These are phyloP conservation scores for Macadamia integrifolia DNA, from an alignment of 164 flowering plant genomes.

Conservation along the genomic window DNA sequence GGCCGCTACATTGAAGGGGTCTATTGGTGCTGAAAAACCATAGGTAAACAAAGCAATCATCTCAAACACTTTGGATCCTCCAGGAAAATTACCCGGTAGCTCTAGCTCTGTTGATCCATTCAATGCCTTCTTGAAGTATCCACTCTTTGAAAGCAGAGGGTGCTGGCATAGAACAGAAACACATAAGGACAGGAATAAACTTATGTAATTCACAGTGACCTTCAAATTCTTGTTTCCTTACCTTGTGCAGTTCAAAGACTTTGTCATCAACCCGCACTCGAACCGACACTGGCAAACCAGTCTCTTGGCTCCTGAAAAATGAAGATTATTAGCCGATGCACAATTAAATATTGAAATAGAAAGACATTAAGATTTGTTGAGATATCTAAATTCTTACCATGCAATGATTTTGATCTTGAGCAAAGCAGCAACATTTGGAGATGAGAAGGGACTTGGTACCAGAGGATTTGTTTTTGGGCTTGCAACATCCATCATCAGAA, in stretches of 20 bases:
- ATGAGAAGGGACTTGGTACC: constrained; percentile 62
- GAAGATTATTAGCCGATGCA: background rate
- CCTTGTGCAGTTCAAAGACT: constrained; percentile 80
- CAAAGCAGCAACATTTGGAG: constrained; percentile 61
- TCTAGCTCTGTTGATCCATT: constrained; percentile 43
- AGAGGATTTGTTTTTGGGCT: constrained; percentile 39
- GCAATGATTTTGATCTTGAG: constrained; percentile 67
- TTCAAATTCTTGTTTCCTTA: constrained; percentile 13
- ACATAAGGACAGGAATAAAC: background rate
- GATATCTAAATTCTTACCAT: constrained; percentile 40
- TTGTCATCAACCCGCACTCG: constrained; percentile 49
- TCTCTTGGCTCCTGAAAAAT: constrained; percentile 73
- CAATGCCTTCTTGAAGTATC: constrained; percentile 59
- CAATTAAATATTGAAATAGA: background rate
- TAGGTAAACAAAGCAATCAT: constrained; percentile 72
- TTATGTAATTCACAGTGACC: background rate
- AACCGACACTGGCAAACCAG: constrained; percentile 70
- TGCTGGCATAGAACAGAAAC: constrained; percentile 34
- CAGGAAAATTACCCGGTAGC: constrained; percentile 69
- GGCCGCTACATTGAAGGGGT: constrained; percentile 78
- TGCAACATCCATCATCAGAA: constrained; percentile 41
- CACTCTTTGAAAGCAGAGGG: constrained; percentile 59
- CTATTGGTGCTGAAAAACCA: constrained; percentile 58
- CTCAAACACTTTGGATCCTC: constrained; percentile 79
- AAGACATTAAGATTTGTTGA: background rate